Base-by-base conservation (phyloP, 305 asterid genomes). In the Fraxinus sp. region DNA sequence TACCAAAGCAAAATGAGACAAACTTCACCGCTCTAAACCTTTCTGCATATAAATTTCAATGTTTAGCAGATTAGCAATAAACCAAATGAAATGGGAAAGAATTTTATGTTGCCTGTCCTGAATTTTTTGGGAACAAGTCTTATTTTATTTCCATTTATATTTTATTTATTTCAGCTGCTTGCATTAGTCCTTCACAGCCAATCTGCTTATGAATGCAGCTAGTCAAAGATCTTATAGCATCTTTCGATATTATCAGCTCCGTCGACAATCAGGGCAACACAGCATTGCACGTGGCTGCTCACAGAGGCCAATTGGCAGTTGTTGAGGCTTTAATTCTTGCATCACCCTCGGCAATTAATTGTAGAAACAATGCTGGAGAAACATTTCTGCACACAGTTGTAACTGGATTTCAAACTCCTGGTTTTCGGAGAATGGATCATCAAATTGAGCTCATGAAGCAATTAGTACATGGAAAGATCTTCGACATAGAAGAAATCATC, bases 211-310 rank as follows among this genome's bases (percentile, higher is more conserved):
- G 66, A 35, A 74, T 83, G 82, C 96, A 96, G 98, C 91, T 94
- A 39, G 97, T 96, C 41, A 90, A 87, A 82, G 78, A 92, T 81
- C 93, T 93, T 33, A 36, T 86, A 66, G 87, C 89, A 2, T 85
- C 89, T 39, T 86, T 85, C 20, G 90, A 86, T 77, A 80, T 94
- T 16, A 85, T 91, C 59, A 89, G 84, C 84, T 91, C 98, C 16
- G 88, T 80, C 1, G 99, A 96, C 89, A 91, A 90, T 26, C 87
- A 81, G 26, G 99, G 99, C 78, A 94, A 94, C 86, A 93, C 98
- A 5, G 92, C 99, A 4, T 80, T 96, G 85, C 99, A 96, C 82
- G 82, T 91, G 28, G 99, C 99, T 16, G 98, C 98, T 7, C 91
- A 90, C 79, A 83, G 98, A 84, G 98, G 99, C 7, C 99, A 96